These are phyloP conservation scores for Saksenaea oblongispora DNA, from an alignment of 371 early-diverging fungal genomes.

Conservation along the genomic window DNA sequence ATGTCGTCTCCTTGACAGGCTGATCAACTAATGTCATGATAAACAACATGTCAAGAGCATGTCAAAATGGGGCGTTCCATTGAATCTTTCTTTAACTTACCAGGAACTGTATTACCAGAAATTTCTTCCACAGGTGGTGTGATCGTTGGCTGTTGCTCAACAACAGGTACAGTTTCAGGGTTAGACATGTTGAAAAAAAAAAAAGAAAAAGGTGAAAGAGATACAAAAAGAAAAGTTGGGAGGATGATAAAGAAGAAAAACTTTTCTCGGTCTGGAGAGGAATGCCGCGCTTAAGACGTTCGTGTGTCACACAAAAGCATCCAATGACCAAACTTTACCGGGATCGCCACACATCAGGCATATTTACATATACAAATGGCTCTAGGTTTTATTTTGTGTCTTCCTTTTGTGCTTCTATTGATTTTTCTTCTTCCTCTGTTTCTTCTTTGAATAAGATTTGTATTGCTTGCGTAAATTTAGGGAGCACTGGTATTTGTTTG, in stretches of 20 bases:
- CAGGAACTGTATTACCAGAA: not conserved
- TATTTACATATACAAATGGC: not conserved
- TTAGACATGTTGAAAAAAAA: constrained; percentile 1
- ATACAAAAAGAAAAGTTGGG: constrained; percentile 5
- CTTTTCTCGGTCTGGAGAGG: not conserved
- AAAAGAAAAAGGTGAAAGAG: constrained; percentile 1
- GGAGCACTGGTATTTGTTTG: constrained; percentile 61
- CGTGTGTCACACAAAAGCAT: not conserved
- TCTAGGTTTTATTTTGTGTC: not conserved
- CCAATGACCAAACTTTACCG: constrained; percentile 6
- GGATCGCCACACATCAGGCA: not conserved
- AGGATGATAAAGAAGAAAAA: not conserved
- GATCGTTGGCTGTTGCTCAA: not conserved
- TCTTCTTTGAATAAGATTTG: constrained; percentile 57
- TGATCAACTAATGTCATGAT: not conserved
- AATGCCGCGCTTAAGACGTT: not conserved
- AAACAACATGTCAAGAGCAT: not conserved
- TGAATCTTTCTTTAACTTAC: not conserved
- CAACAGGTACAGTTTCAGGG: not conserved
- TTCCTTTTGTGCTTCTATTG: constrained; percentile 3
- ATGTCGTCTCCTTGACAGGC: not conserved
- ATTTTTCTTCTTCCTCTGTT: constrained; percentile 42
- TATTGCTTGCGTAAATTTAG: constrained; percentile 60
- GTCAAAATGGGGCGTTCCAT: not conserved
- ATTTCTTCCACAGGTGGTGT: not conserved